Evolutionary conservation across 208 protist species (phyloP).

Genomic region (Paratrypanosoma confusum): DNA sequence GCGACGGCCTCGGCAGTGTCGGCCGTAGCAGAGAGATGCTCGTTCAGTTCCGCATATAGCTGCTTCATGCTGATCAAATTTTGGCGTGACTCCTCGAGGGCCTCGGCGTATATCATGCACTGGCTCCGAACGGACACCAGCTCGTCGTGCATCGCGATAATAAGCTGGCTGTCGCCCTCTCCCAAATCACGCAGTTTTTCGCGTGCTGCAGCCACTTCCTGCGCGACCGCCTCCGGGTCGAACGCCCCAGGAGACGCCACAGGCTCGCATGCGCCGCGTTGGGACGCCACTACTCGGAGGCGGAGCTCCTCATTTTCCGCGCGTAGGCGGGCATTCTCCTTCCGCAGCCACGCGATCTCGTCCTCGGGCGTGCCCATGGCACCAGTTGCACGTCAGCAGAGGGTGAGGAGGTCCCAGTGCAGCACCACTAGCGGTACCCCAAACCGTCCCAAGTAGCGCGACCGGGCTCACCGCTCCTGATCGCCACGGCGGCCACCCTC

Average conservation of each 20-base stretch:
- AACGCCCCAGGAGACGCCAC: no score
- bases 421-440: no score
- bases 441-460: no score
- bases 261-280: no score
- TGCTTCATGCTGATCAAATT: slow-evolving; percentile 72
- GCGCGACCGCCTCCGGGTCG: slow-evolving; percentile 19
- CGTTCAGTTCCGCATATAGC: slow-evolving; percentile 48
- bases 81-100: slow-evolving; percentile 48
- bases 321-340: slow-evolving; percentile 8
- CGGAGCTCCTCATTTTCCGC: slow-evolving; percentile 37
- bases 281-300: no score
- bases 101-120: slow-evolving; percentile 54
- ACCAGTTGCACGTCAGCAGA: no score
- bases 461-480: no score
- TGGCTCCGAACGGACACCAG: slow-evolving; percentile 36
- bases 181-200: slow-evolving; percentile 23
- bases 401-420: no score
- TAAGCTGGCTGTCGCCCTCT: slow-evolving; percentile 18
- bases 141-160: slow-evolving; percentile 44
- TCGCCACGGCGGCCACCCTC: no score
- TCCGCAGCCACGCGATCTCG: slow-evolving; percentile 23
- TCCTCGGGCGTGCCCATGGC: no score
- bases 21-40: neutral
- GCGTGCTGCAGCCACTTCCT: slow-evolving; percentile 16
- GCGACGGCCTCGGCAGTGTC: neutral